A percentile compares a stretch with the other conserved stretches of the same genome.
These are phyloP conservation scores for Excoecaria agallocha DNA, from an alignment of 345 rosid genomes.

Conservation along the genomic window DNA sequence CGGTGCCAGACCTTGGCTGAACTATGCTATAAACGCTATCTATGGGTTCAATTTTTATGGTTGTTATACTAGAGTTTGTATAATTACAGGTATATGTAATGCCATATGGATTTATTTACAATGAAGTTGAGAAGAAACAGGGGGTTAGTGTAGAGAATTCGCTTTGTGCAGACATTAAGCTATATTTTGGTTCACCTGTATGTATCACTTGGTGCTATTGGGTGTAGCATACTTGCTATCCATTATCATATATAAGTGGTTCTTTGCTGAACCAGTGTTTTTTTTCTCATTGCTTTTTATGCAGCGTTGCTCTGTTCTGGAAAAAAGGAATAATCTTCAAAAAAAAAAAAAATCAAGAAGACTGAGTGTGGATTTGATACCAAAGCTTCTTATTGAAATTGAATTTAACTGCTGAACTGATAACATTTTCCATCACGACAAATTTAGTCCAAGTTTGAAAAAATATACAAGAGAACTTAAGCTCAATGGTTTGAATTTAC, in stretches of 20 bases:
- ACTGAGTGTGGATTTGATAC: too few species aligned
- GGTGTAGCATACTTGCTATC: not conserved
- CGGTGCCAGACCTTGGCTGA: slow-evolving; percentile 88
- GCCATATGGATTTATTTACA: not conserved
- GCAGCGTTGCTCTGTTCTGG: too few species aligned
- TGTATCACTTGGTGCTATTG: not conserved
- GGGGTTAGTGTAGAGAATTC: not conserved
- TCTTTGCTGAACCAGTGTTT: not conserved
- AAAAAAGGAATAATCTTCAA: too few species aligned
- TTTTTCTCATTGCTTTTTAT: not conserved
- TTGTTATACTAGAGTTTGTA: not conserved
- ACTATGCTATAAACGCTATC: not conserved
- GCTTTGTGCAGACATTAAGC: not conserved
- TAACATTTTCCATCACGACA: too few species aligned
- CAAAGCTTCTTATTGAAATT: too few species aligned
- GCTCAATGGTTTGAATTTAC: too few species aligned
- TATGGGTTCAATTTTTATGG: not conserved
- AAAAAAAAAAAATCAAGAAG: too few species aligned
- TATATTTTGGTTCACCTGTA: not conserved
- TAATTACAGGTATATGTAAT: too few species aligned
- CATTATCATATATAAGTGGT: not conserved
- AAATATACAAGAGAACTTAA: too few species aligned
- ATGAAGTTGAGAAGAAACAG: not conserved
- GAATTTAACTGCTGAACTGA: too few species aligned
- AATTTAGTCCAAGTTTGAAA: too few species aligned